phyloP scores from a whole-genome alignment of 2,329 filamentous ascomycete genomes.

The Microascus cirrosus region DNA sequence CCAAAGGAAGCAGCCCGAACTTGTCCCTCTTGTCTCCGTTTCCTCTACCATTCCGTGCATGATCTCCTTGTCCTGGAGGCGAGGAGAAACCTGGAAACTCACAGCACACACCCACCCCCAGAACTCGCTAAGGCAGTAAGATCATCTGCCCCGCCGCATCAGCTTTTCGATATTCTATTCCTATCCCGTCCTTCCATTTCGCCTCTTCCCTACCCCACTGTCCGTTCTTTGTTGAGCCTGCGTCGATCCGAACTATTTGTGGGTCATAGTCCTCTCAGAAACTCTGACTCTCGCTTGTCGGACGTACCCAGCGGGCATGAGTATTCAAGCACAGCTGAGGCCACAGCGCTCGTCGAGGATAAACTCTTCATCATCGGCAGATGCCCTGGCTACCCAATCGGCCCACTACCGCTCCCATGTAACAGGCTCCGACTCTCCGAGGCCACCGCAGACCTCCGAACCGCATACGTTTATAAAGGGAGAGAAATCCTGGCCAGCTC shows the following conservation, averaged over 20 bases:
- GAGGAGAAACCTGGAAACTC: background rate
- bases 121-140: background rate
- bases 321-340: slow-evolving; percentile 1
- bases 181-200: background rate
- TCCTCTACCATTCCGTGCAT: background rate
- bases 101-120: background rate
- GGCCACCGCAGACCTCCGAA: background rate
- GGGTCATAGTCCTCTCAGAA: background rate
- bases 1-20: background rate
- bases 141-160: background rate
- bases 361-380: background rate
- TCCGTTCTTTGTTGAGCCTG: background rate
- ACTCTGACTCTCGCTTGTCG: background rate
- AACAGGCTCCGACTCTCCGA: background rate
- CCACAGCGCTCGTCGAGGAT: background rate
- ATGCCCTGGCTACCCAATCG: background rate
- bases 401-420: background rate
- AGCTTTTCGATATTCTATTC: background rate
- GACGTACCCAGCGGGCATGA: background rate
- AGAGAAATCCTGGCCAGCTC: background rate
- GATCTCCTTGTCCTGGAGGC: background rate
- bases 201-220: background rate
- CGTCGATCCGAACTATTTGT: background rate
- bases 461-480: slow-evolving; percentile 2
- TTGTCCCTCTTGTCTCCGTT: background rate